Conservation (phyloP, 2,329 filamentous ascomycete genomes). For the Fusarium tanahbumbuense region DNA sequence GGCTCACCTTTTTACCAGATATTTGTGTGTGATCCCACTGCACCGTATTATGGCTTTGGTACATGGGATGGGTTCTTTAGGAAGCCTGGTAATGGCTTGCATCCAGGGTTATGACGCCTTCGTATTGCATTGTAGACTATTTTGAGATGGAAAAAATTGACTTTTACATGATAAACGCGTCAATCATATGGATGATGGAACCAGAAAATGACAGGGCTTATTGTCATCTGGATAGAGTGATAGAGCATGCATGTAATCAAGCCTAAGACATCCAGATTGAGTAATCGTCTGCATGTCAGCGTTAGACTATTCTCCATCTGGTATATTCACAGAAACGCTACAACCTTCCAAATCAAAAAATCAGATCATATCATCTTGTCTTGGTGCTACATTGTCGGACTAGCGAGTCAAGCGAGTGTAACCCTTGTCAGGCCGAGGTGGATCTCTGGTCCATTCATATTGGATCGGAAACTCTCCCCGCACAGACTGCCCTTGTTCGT, state of each 20-base stretch:
- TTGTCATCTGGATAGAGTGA: not conserved
- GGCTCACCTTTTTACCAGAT: conserved; percentile 1
- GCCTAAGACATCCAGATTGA: not conserved
- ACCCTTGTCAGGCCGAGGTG: not conserved
- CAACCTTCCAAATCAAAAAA: not conserved
- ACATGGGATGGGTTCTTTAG: conserved; percentile 27
- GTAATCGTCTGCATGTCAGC: not conserved
- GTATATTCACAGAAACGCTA: not conserved
- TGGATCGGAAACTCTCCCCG: not conserved
- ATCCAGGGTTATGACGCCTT: not conserved
- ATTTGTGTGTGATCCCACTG: conserved; percentile 1
- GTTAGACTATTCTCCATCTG: not conserved
- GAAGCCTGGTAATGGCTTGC: not conserved
- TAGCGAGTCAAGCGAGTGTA: not conserved
- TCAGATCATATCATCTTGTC: no score
- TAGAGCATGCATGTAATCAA: not conserved
- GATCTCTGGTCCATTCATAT: not conserved
- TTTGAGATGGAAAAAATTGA: no score
- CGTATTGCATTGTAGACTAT: no score
- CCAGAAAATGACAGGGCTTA: not conserved
- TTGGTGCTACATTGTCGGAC: no score
- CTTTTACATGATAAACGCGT: no score
- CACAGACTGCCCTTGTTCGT: not conserved
- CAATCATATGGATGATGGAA: not conserved
- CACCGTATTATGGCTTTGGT: not conserved